Evolutionary conservation across 2,329 filamentous ascomycete species (phyloP).

Genomic region (Epichloe scottii): DNA sequence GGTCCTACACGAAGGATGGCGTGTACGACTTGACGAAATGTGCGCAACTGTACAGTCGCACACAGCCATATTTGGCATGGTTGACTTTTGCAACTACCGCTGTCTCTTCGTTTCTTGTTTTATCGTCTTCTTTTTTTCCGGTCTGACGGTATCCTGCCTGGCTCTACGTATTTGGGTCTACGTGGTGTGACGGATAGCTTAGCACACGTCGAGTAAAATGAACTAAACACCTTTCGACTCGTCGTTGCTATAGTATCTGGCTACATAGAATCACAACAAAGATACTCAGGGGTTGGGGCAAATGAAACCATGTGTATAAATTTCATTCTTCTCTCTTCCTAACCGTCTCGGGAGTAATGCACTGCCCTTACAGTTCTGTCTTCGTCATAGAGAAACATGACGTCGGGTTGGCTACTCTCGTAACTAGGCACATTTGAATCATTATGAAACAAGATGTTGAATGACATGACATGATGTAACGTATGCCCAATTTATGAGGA

Average conservation of each 20-base stretch:
- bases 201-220: conserved; percentile 1
- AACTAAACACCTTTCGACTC: not conserved
- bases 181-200: conserved; percentile 1
- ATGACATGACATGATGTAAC: too few species aligned
- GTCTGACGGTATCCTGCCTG: not conserved
- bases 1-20: not conserved
- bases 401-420: too few species aligned
- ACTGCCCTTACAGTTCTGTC: too few species aligned
- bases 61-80: conserved; percentile 7
- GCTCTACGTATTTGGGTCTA: conserved; percentile 1
- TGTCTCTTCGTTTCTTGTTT: conserved; percentile 4
- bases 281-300: not conserved
- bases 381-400: too few species aligned
- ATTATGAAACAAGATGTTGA: too few species aligned
- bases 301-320: not conserved
- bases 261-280: not conserved
- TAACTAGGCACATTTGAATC: too few species aligned
- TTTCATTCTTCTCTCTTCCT: not conserved
- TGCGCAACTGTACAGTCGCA: conserved; percentile 7
- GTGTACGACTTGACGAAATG: conserved; percentile 12
- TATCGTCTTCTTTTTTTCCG: not conserved
- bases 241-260: not conserved
- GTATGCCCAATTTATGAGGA: too few species aligned
- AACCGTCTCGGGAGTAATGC: too few species aligned
- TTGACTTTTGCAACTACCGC: conserved; percentile 3